Evolutionary conservation across 176 grass and related monocot species (phyloP).

Genomic region (Musa beccarii): DNA sequence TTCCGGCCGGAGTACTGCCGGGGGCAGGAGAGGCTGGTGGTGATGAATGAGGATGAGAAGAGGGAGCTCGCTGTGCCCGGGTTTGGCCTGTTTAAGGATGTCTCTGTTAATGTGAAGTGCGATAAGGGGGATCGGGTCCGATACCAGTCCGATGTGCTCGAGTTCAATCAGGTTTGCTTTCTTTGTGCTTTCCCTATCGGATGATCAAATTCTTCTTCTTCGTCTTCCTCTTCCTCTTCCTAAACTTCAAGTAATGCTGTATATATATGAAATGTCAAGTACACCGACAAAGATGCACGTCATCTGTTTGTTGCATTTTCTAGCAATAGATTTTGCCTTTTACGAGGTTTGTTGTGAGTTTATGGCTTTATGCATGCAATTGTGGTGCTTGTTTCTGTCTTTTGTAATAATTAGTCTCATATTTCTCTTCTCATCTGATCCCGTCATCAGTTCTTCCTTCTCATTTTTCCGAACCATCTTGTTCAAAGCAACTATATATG

Average conservation of each 20-base stretch:
- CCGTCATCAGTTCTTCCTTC: not conserved
- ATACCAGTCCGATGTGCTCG: constrained; percentile 56
- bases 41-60: constrained; percentile 32
- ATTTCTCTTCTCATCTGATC: not conserved
- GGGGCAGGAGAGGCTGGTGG: constrained; percentile 30
- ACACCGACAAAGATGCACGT: no score
- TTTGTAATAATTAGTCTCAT: not conserved
- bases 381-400: no score
- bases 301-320: no score
- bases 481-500: not conserved
- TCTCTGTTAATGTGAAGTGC: constrained; percentile 59
- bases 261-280: no score
- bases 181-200: not conserved
- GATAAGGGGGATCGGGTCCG: constrained; percentile 67
- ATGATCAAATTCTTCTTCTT: not conserved
- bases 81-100: constrained; percentile 32
- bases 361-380: not conserved
- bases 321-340: no score
- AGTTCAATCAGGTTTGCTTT: constrained; percentile 63
- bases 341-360: not conserved
- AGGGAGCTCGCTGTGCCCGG: constrained; percentile 41
- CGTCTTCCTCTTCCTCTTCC: not conserved
- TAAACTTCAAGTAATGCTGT: not conserved
- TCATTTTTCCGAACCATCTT: not conserved
- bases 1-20: constrained; percentile 74